Evolutionary conservation across 345 rosid species (phyloP).

Genomic region (Nephelium lappaceum): DNA sequence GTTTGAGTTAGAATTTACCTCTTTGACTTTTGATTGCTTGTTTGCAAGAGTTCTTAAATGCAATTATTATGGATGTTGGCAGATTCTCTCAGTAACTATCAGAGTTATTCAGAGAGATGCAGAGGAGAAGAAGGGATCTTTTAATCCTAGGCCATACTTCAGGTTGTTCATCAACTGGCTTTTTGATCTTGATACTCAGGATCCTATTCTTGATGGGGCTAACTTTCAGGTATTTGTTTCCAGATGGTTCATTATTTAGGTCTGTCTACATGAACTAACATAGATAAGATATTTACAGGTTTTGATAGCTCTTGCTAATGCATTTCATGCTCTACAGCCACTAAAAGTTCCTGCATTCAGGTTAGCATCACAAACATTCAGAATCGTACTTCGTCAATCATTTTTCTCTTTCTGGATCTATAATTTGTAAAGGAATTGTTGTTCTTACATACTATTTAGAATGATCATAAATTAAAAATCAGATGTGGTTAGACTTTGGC

Average conservation of each 20-base stretch:
- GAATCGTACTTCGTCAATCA: not conserved
- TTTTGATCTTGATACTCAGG: constrained; percentile 33
- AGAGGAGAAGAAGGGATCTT: constrained; percentile 38
- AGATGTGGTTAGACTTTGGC: not conserved
- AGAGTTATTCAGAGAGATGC: constrained; percentile 39
- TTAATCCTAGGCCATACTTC: constrained; percentile 46
- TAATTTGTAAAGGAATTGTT: not conserved
- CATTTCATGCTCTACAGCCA: constrained; percentile 42
- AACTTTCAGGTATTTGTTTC: constrained; percentile 36
- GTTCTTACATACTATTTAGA: not conserved
- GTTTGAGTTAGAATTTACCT: constrained; percentile 10
- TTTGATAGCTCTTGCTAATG: constrained; percentile 33
- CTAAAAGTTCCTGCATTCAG: constrained; percentile 47
- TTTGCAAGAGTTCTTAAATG: not conserved
- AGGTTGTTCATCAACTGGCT: constrained; percentile 43
- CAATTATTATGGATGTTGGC: constrained; percentile 2
- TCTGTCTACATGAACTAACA: not conserved
- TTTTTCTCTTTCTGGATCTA: no score
- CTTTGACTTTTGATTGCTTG: not conserved
- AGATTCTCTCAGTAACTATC: constrained; percentile 38
- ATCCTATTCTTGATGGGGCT: constrained; percentile 27
- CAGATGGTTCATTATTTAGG: not conserved
- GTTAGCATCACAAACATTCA: constrained; percentile 21
- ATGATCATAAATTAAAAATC: not conserved
- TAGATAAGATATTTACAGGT: constrained; percentile 20